Base-by-base conservation (phyloP, 768 basidiomycete genomes). In the Xerocomellus intermedius region DNA sequence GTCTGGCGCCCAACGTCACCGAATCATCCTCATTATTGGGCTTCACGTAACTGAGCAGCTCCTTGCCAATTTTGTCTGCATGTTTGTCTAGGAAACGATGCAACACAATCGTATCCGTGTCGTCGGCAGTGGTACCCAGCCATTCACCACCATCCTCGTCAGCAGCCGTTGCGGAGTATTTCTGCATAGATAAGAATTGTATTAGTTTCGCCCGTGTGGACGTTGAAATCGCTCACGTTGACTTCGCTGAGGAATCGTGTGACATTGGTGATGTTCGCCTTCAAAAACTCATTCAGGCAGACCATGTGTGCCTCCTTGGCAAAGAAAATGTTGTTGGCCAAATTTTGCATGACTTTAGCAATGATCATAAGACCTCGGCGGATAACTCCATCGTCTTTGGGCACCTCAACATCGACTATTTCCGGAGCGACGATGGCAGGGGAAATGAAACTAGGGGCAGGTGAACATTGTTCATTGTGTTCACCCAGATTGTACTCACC, bases 261-360 rank as follows among this genome's bases (percentile, higher is more conserved):
- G 28, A 94, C 83, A 39, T 80, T 83, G 33, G 82, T 75, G 48
- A 91, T 88, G 49, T 91, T 88, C 10, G 75, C 79, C 54, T 77
- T 75, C 28, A 92, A 72, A 73, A 94, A 94, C 13, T 79, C 76
- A 67, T 95, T 95, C 54, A 95, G 69, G 33, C 81, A 77, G 28
- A 83, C 83, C 90, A 94, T 93, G 63, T 92, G 86, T 4, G 84
- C 82, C 63, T 96, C 94, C 69, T 94, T 94, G 12, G 89, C 91
- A 61, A 96, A 96, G 64, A 91, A 85, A 46, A 95, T 87, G 62
- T 97, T 96, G 73, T 97, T 98, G 19, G 94, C 94, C 30, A 97
- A 73, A 64, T 92, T 94, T 71, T 96, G 94, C 43, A 97, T 86
- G 53, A 95, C 85, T 74, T 95, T 97, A 42, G 92, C 90, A 58